Percentiles rank a stretch among this genome's conserved stretches.
Evolutionary conservation across 257 asterid genomes (phyloP).

Genomic region (Nyctanthes arbortristis): DNA sequence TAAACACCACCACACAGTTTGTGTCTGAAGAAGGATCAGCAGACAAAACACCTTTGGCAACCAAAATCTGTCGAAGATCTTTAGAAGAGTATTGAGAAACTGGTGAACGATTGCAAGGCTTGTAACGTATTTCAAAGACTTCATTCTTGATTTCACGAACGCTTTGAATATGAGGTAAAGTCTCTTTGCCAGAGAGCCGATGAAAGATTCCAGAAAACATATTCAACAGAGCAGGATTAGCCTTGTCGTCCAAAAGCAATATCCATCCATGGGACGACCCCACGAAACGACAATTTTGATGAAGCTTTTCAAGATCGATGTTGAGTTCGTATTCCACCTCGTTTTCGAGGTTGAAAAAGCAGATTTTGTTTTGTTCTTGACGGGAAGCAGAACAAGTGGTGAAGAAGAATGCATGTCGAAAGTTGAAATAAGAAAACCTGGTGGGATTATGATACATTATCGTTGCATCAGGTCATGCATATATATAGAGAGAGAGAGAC

Average conservation of each 20-base stretch:
- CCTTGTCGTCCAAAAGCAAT: conserved; percentile 8
- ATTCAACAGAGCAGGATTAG: neutral
- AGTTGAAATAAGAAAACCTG: neutral
- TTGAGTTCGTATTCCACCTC: neutral
- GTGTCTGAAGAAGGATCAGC: neutral
- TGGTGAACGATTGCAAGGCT: neutral
- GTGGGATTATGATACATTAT: no score
- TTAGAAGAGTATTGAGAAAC: neutral
- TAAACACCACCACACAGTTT: neutral
- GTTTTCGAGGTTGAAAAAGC: neutral
- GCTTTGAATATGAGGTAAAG: neutral
- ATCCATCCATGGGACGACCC: conserved; percentile 26
- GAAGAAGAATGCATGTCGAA: no score
- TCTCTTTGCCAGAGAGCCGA: conserved; percentile 11
- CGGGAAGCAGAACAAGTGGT: neutral
- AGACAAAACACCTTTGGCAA: neutral
- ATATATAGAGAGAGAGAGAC: no score
- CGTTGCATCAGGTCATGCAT: no score
- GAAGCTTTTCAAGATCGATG: neutral
- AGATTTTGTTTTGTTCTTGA: neutral
- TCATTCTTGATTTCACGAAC: neutral
- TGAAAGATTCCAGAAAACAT: neutral
- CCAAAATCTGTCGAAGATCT: neutral
- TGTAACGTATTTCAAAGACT: neutral
- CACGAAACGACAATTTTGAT: neutral